Conservation (phyloP, 2,329 filamentous ascomycete species). For the Byssothecium circinans region DNA sequence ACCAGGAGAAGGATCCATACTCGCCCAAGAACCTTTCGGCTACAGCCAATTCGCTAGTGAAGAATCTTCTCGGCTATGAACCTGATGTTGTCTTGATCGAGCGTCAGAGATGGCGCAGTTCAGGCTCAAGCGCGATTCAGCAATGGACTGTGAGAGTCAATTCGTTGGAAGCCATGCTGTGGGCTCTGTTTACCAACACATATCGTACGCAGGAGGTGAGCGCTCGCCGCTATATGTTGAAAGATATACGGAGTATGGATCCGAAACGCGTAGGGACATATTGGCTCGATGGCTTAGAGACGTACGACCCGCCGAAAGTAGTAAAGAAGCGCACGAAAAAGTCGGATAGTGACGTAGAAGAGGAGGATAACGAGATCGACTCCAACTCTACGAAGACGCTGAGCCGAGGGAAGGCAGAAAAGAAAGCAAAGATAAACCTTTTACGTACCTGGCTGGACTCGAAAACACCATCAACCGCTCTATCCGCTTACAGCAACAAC, state of each 20-base stretch:
- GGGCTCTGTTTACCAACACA: constrained; percentile 64
- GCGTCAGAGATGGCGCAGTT: constrained; percentile 65
- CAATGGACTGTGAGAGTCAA: constrained; percentile 87
- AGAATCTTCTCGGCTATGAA: constrained; percentile 52
- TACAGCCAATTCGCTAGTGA: constrained; percentile 59
- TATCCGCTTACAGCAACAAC: constrained; percentile 10
- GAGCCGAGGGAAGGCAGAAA: constrained; percentile 49
- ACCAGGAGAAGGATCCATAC: constrained; percentile 47
- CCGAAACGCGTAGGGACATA: constrained; percentile 43
- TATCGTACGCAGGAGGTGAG: constrained; percentile 36
- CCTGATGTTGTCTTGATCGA: constrained; percentile 74
- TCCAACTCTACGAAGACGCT: constrained; percentile 34
- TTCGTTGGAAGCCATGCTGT: constrained; percentile 78
- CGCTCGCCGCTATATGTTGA: neutral
- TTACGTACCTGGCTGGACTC: constrained; percentile 46
- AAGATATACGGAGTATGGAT: constrained; percentile 22
- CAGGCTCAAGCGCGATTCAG: constrained; percentile 65
- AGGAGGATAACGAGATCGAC: constrained; percentile 16
- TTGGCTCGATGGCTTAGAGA: constrained; percentile 30
- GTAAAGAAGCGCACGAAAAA: neutral
- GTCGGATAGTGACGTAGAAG: neutral
- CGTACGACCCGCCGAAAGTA: neutral
- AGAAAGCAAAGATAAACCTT: constrained; percentile 66
- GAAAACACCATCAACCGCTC: constrained; percentile 6
- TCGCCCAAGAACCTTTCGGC: constrained; percentile 56